Conservation (phyloP, 2,329 filamentous ascomycete genomes). For the Berkeleyomyces basicola region DNA sequence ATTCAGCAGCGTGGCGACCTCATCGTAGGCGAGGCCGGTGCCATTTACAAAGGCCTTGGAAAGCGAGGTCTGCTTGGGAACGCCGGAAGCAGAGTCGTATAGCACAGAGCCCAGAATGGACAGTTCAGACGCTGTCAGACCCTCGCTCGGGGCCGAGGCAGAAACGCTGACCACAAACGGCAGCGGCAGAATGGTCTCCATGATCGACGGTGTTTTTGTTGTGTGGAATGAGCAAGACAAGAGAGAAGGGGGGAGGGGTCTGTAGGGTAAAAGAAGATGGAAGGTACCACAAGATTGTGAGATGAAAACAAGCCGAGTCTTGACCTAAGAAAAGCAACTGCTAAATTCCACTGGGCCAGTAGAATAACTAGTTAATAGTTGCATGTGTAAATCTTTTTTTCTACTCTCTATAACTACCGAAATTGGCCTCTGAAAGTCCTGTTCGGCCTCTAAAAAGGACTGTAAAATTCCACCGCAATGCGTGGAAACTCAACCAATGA, state of each 20-base stretch:
- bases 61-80: conserved; percentile 32
- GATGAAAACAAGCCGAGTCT: conserved; percentile 13
- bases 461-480: background rate
- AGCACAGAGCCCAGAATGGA: conserved; percentile 43
- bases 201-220: conserved; percentile 19
- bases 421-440: conserved; percentile 7
- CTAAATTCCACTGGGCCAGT: background rate
- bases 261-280: background rate
- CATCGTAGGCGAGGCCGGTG: conserved; percentile 46
- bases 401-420: background rate
- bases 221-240: background rate
- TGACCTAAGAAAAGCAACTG: background rate
- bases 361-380: background rate
- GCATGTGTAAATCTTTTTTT: background rate
- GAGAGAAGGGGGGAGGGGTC: background rate
- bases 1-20: conserved; percentile 67
- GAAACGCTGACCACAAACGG: conserved; percentile 45
- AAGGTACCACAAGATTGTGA: conserved; percentile 8
- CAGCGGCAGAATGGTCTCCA: conserved; percentile 48
- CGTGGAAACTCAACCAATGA: conserved; percentile 8
- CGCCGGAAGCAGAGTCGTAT: conserved; percentile 22
- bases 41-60: conserved; percentile 61
- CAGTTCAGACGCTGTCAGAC: conserved; percentile 40
- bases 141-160: conserved; percentile 32
- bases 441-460: background rate